Evolutionary conservation across 495 filamentous ascomycete genomes (phyloP), one percentile per base, ranked within the genome.

Genomic region (Thozetella sp.): DNA sequence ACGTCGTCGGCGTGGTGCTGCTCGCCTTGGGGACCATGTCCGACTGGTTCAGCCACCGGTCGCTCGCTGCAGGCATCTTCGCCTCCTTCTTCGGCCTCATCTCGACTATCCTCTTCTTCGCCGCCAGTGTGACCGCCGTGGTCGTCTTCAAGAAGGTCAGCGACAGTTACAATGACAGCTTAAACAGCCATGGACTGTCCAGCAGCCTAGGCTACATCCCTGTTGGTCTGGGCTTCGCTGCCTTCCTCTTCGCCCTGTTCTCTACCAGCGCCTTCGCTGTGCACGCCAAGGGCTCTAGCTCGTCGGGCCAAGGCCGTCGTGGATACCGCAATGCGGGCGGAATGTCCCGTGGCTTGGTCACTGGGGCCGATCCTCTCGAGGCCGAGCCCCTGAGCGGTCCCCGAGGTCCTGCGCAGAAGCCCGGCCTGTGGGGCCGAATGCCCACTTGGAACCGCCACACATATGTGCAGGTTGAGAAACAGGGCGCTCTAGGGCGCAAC

Each of bases 381-480:
- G 25, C 22, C 19, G 53, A 56, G 22, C 53, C 30, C 34, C 12
- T 25, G 40, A 46, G 46, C 46, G 40, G 54, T 25, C 30, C 48
- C 51, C n/a, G 58, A n/a, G 40, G 25, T 40, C 9, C 40, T 34
- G 26, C 22, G 3, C n/a, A 55, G 48, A 57, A 55, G 51, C 52
- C 37, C 50, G 55, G 53, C 2, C 51, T 57, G 1, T 54, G 69
- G 22, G 53, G 48, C 22, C 61, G 62, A 3, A 34, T 72, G 3
- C 66, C 63, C 0, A 63, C 63, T n/a, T 65, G 62, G 58, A 52
- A 55, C 11, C 64, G 59, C 2, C 73, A 73, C 57, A 71, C 67
- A 51, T 78, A 78, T 37, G 65, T 67, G 12, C 69, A 70, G 58
- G 55, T 76, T 51, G 72, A 75, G 46, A 64, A 65, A 50, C 69